A percentile compares a stretch with the other conserved stretches of the same genome.
These are phyloP conservation scores for Euptelea pleiosperma DNA, from an alignment of 164 flowering plant species.

Conservation along the genomic window DNA sequence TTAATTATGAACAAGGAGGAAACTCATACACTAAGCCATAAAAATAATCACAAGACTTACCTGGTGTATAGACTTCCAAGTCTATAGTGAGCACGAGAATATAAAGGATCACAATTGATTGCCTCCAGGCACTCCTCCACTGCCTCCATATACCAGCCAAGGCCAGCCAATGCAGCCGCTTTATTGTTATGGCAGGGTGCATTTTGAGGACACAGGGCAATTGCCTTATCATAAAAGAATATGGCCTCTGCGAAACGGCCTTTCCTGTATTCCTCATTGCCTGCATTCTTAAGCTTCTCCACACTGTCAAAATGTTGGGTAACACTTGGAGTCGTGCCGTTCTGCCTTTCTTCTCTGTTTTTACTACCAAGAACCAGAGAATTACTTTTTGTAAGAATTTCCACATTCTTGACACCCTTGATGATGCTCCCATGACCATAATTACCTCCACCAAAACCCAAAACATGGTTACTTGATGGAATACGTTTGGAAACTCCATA, in stretches of 20 bases:
- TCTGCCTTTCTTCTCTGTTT: too few relatives aligned
- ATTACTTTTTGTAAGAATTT: not conserved
- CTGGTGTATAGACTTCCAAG: slow-evolving; percentile 23
- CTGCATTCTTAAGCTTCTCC: slow-evolving; percentile 20
- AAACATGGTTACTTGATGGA: slow-evolving; percentile 13
- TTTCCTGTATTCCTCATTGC: slow-evolving; percentile 23
- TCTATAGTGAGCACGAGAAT: slow-evolving; percentile 23
- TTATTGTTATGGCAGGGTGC: slow-evolving; percentile 25
- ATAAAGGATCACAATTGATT: slow-evolving; percentile 18
- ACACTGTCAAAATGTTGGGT: not conserved
- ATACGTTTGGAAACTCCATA: too few relatives aligned
- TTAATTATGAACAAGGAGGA: too few relatives aligned
- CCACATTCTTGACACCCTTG: slow-evolving; percentile 12
- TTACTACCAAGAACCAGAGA: not conserved
- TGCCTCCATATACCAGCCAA: slow-evolving; percentile 20
- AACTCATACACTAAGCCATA: too few relatives aligned
- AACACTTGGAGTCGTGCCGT: too few relatives aligned
- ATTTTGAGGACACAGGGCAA: slow-evolving; percentile 19
- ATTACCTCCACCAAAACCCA: slow-evolving; percentile 13
- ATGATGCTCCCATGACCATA: slow-evolving; percentile 19
- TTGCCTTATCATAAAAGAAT: slow-evolving; percentile 21
- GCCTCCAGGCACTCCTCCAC: slow-evolving; percentile 24
- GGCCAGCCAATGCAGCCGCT: slow-evolving; percentile 25
- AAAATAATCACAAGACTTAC: slow-evolving; percentile 7
- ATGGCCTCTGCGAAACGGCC: slow-evolving; percentile 20